Evolutionary conservation across 2,329 filamentous ascomycete genomes (phyloP).

Genomic region (Cadophora malorum): DNA sequence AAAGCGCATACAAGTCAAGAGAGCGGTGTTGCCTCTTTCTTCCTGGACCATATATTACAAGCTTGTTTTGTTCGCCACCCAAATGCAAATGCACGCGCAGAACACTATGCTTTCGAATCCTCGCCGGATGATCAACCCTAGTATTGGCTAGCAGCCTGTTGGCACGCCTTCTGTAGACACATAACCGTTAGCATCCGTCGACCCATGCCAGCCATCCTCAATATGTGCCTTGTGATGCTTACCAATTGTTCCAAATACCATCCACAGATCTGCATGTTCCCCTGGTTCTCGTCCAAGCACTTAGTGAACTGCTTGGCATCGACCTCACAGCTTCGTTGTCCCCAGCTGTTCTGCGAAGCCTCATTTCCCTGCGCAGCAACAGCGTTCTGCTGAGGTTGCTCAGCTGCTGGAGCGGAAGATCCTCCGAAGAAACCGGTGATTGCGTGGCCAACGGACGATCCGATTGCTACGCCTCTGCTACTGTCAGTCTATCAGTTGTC

Average conservation of each 20-base stretch:
- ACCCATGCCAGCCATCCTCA: background rate
- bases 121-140: slow-evolving; percentile 12
- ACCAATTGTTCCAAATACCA: slow-evolving; percentile 97
- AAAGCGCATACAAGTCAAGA: background rate
- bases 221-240: slow-evolving; percentile 37
- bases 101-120: slow-evolving; percentile 18
- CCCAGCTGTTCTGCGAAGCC: slow-evolving; percentile 59
- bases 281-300: slow-evolving; percentile 95
- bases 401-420: slow-evolving; percentile 61
- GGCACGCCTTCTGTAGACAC: slow-evolving; percentile 73
- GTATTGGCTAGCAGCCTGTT: slow-evolving; percentile 66
- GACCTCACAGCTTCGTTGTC: slow-evolving; percentile 73
- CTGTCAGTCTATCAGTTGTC: slow-evolving; percentile 2
- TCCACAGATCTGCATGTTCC: slow-evolving; percentile 93
- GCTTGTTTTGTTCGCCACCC: slow-evolving; percentile 24
- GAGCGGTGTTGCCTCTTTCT: slow-evolving; percentile 27
- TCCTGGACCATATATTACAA: slow-evolving; percentile 29
- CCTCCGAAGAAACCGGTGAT: slow-evolving; percentile 88
- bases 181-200: slow-evolving; percentile 41
- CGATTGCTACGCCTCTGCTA: slow-evolving; percentile 89
- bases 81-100: slow-evolving; percentile 25
- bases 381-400: slow-evolving; percentile 52
- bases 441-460: slow-evolving; percentile 93
- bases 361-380: slow-evolving; percentile 58
- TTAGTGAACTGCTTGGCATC: slow-evolving; percentile 87